These are phyloP conservation scores for Colletotrichum tanaceti DNA, from an alignment of 2,329 filamentous ascomycete species.

Conservation along the genomic window DNA sequence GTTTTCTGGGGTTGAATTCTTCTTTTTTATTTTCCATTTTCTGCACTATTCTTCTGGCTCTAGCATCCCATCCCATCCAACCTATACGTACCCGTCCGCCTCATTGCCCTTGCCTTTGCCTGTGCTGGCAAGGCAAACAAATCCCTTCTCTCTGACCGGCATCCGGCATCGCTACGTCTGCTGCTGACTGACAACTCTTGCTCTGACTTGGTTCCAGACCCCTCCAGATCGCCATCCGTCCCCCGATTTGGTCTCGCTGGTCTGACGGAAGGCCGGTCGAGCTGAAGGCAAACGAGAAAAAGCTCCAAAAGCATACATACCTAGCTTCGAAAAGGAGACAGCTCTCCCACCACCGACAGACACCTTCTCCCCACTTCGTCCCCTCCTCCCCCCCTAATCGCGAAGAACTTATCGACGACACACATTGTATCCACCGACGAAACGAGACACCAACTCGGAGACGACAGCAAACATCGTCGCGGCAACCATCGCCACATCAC, in stretches of 20 bases:
- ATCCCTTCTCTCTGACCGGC: too few relatives aligned
- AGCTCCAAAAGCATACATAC: neutral
- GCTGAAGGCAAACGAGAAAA: neutral
- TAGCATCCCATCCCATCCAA: neutral
- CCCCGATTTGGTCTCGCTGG: constrained; percentile 11
- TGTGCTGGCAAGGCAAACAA: too few relatives aligned
- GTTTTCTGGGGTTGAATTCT: neutral
- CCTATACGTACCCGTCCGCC: neutral
- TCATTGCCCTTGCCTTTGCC: neutral
- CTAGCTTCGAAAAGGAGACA: constrained; percentile 4
- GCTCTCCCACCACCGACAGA: neutral
- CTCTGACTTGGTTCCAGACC: constrained; percentile 28
- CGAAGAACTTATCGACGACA: constrained; percentile 26
- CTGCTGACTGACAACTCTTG: neutral
- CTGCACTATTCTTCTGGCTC: neutral
- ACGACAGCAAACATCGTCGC: constrained; percentile 2
- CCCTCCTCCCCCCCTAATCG: constrained; percentile 16
- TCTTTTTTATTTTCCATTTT: neutral
- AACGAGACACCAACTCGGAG: constrained; percentile 14
- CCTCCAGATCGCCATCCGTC: constrained; percentile 8
- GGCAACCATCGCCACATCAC: neutral
- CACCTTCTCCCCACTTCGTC: neutral
- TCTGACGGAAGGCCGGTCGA: constrained; percentile 5
- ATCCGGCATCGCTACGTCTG: neutral
- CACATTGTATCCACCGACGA: constrained; percentile 15